Conservation (phyloP, 164 flowering plant species). For the Liquidambar formosana region DNA sequence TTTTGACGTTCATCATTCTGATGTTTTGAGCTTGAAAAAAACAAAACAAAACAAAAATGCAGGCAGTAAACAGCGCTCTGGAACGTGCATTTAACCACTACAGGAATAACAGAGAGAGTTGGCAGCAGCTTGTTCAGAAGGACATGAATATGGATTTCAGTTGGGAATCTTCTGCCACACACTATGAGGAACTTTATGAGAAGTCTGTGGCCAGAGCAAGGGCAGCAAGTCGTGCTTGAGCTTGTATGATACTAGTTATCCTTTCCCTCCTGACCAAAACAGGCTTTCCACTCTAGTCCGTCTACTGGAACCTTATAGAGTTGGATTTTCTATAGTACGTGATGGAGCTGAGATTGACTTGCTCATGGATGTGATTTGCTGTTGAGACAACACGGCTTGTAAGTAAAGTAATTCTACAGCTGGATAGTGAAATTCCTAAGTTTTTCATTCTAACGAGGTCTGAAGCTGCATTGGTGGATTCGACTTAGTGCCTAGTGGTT, state of each 20-base stretch:
- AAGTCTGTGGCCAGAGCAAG: constrained; percentile 80
- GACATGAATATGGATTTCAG: constrained; percentile 86
- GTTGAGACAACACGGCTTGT: not conserved
- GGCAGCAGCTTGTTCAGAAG: constrained; percentile 79
- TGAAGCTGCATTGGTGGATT: not conserved
- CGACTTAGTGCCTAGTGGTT: not conserved
- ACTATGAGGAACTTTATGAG: constrained; percentile 77
- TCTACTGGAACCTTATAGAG: not conserved
- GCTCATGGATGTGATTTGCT: not conserved
- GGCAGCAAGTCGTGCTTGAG: constrained; percentile 35
- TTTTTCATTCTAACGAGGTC: not conserved
- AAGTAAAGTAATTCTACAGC: not conserved
- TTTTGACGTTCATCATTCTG: not conserved
- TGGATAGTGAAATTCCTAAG: not conserved
- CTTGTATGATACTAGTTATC: not conserved
- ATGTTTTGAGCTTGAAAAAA: not conserved
- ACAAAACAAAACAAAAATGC: too few species aligned
- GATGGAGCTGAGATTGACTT: not conserved
- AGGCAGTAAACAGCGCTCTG: constrained; percentile 77
- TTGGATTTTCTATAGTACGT: not conserved
- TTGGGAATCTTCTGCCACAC: constrained; percentile 83
- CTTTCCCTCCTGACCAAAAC: not conserved
- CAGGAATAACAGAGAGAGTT: constrained; percentile 41
- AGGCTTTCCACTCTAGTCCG: not conserved
- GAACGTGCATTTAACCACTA: constrained; percentile 81